Evolutionary conservation across 23 red algal genomes (phyloP), one percentile per base, ranked within the genome.

Genomic region (Cyanidioschyzon merolae): DNA sequence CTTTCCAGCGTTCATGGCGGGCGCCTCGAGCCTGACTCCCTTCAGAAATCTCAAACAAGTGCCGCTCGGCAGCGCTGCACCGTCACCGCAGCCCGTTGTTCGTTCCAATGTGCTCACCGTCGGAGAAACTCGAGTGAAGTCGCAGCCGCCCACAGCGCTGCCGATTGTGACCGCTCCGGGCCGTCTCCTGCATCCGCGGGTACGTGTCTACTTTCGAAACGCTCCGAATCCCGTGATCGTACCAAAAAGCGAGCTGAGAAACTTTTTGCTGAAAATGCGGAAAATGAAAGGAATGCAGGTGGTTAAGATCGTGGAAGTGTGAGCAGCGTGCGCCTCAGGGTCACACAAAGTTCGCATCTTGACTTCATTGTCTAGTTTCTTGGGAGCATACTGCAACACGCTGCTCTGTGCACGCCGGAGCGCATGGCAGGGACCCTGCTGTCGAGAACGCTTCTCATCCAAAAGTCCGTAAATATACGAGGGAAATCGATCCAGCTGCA

Each of bases 231-330:
- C 63, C 12, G 63, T 71, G 2, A 71, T 27, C n/a, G 63, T 71
- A 35, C 3, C 32, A 3, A 71, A 71, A 35, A 25, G 7, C 21
- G 63, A 71, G n/a, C 32, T 71, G 63, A 7, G 63, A 27, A 27
- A 7, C n/a, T 71, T 71, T 71, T 27, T 71, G 16, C 29, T 71
- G 63, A 71, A 71, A 35, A 71, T 71, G 63, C 63, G 63, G 7
- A 71, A 71, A 35, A 71, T 71, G 63, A 71, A 35, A 35, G 63
- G 63, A 25, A 71, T 71, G 63, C 63, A 71, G 32, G 63, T 71
- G 32, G 63, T 32, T 7, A 71, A 71, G 32, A 71, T 71, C 29
- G 63, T 32, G 16, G 63, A 71, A 27, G 32, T 71, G 3, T 71
- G 63, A 71, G 29, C n/a, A 32, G 63, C 45, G 7, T 21, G 45